phyloP scores from a whole-genome alignment of 805 yeast species.

The Wickerhamomyces strasburgensis region DNA sequence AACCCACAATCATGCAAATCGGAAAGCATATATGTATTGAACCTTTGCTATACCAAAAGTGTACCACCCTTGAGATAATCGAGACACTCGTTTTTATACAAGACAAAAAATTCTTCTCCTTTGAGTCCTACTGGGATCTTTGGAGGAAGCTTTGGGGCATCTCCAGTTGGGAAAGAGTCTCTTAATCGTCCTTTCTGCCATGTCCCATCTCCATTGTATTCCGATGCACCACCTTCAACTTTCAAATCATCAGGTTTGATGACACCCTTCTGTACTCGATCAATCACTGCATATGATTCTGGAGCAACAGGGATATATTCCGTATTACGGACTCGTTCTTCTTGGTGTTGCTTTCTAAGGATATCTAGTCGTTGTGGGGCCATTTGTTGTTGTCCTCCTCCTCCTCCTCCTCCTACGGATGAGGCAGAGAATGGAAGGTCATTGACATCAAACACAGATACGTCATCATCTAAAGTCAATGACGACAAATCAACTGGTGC shows the following conservation, averaged over 20 bases:
- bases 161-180: slow-evolving; percentile 11
- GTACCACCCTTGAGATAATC: slow-evolving; percentile 8
- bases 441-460: slow-evolving; percentile 6
- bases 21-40: not conserved
- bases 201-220: slow-evolving; percentile 24
- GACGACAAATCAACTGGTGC: slow-evolving; percentile 2
- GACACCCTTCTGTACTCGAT: slow-evolving; percentile 19
- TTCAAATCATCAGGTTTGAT: slow-evolving; percentile 14
- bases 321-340: slow-evolving; percentile 1
- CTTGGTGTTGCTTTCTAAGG: slow-evolving; percentile 5
- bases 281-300: slow-evolving; percentile 16
- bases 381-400: too few relatives aligned
- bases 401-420: slow-evolving; percentile 14
- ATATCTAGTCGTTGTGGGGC: slow-evolving; percentile 1
- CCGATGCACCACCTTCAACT: slow-evolving; percentile 21
- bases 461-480: slow-evolving; percentile 2
- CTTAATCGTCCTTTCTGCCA: slow-evolving; percentile 20
- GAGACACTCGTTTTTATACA: slow-evolving; percentile 13
- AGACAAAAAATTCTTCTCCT: slow-evolving; percentile 19
- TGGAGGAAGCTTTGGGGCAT: slow-evolving; percentile 21
- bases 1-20: too few relatives aligned
- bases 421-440: slow-evolving; percentile 22
- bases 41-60: not conserved
- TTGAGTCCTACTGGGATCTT: slow-evolving; percentile 25
- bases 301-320: slow-evolving; percentile 13